These are phyloP conservation scores for Stephania japonica DNA, from an alignment of 164 flowering plant genomes.

Conservation along the genomic window DNA sequence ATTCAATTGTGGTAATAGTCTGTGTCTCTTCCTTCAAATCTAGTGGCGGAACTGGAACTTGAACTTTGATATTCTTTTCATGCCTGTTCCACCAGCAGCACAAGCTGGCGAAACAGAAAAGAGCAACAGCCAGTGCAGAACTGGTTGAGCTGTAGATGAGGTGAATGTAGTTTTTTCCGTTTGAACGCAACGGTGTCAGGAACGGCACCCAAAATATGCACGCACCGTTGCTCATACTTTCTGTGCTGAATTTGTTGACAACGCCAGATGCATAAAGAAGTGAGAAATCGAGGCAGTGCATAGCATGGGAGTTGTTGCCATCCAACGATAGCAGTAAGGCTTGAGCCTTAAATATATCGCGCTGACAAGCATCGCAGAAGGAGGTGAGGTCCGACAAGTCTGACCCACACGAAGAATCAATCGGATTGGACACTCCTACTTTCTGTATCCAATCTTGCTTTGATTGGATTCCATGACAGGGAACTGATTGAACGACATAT, in stretches of 20 bases:
- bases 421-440: not conserved
- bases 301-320: conserved; percentile 1
- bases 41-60: not conserved
- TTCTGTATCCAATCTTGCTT: not conserved
- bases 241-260: not conserved
- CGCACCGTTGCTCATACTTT: not conserved
- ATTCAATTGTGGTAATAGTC: not conserved
- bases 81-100: not conserved
- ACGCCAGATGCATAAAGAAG: not conserved
- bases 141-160: not conserved
- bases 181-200: not conserved
- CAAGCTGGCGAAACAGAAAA: not conserved
- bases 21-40: not conserved
- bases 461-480: not conserved
- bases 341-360: not conserved
- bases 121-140: not conserved
- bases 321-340: not conserved
- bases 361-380: not conserved
- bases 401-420: not conserved
- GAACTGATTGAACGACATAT: not conserved
- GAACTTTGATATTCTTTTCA: not conserved
- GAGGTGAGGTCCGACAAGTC: not conserved
- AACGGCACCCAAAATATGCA: not conserved
- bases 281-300: not conserved
- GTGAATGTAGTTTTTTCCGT: not conserved